Evolutionary conservation across 345 rosid genomes (phyloP).

Genomic region (Gossypium raimondii): DNA sequence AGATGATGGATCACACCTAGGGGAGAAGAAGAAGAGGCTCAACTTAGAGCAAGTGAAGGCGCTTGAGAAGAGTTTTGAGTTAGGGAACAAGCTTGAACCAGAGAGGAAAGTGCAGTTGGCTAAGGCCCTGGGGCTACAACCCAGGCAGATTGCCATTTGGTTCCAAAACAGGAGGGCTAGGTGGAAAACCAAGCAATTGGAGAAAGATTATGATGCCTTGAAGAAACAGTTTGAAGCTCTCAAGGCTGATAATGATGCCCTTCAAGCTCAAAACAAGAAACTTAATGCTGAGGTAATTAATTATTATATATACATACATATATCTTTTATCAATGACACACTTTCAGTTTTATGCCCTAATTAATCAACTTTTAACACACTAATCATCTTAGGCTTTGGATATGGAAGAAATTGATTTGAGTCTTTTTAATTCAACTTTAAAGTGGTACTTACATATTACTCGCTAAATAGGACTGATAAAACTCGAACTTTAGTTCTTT

Average conservation of each 20-base stretch:
- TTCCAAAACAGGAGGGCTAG: slow-evolving; percentile 76
- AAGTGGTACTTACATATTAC: too few relatives aligned
- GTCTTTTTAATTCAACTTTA: too few relatives aligned
- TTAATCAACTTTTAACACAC: too few relatives aligned
- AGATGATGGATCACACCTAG: slow-evolving; percentile 75
- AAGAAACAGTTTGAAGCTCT: slow-evolving; percentile 63
- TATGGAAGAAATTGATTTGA: too few relatives aligned
- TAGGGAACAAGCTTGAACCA: slow-evolving; percentile 74
- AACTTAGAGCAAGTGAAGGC: slow-evolving; percentile 72
- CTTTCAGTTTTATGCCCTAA: too few relatives aligned
- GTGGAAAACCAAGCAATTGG: slow-evolving; percentile 80
- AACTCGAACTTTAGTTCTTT: too few relatives aligned
- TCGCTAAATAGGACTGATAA: too few relatives aligned
- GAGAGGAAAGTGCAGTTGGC: slow-evolving; percentile 75
- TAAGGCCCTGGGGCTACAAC: slow-evolving; percentile 61
- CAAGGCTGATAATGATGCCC: slow-evolving; percentile 62
- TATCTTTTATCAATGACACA: too few relatives aligned
- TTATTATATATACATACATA: too few relatives aligned
- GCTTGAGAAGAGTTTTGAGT: slow-evolving; percentile 68
- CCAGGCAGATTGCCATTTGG: slow-evolving; percentile 73
- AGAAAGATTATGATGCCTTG: slow-evolving; percentile 60
- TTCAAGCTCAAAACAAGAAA: slow-evolving; percentile 58
- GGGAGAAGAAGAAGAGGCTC: slow-evolving; percentile 80
- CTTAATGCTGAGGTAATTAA: slow-evolving; percentile 46
- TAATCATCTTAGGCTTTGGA: too few relatives aligned